These are phyloP conservation scores for Serpula lacrymans DNA, from an alignment of 768 basidiomycete genomes.

Conservation along the genomic window DNA sequence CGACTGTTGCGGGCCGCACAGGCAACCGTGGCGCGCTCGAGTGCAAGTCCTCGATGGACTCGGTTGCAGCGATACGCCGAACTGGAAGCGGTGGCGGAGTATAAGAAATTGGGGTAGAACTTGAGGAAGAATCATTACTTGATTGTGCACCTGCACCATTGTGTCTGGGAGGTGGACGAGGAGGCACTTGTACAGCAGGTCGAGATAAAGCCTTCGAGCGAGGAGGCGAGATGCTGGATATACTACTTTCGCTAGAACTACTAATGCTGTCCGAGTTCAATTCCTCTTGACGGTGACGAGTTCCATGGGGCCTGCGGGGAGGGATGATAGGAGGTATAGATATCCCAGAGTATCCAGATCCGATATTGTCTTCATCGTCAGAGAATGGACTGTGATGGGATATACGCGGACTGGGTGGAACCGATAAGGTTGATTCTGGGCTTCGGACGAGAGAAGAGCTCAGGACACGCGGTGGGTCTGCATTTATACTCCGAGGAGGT, in stretches of 20 bases:
- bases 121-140: not conserved
- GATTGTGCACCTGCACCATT: conserved; percentile 2
- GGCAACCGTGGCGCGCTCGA: conserved; percentile 20
- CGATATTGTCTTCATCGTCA: conserved; percentile 24
- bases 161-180: conserved; percentile 17
- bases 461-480: conserved; percentile 2
- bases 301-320: conserved; percentile 8
- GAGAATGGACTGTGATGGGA: conserved; percentile 27
- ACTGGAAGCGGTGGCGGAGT: conserved; percentile 34
- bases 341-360: conserved; percentile 20
- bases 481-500: conserved; percentile 16
- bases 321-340: conserved; percentile 8
- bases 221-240: conserved; percentile 7
- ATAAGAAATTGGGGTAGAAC: conserved; percentile 14
- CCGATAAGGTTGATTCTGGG: conserved; percentile 1
- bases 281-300: conserved; percentile 7
- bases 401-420: conserved; percentile 16
- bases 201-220: conserved; percentile 17
- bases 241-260: conserved; percentile 22
- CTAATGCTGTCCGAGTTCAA: conserved; percentile 10
- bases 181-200: conserved; percentile 11
- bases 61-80: conserved; percentile 30
- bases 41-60: not conserved
- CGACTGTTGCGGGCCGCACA: not conserved
- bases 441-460: conserved; percentile 4